A percentile compares a stretch with the other conserved stretches of the same genome.
These are phyloP conservation scores for Cystobasidium onofrii DNA, from an alignment of 768 basidiomycete species.

Conservation along the genomic window DNA sequence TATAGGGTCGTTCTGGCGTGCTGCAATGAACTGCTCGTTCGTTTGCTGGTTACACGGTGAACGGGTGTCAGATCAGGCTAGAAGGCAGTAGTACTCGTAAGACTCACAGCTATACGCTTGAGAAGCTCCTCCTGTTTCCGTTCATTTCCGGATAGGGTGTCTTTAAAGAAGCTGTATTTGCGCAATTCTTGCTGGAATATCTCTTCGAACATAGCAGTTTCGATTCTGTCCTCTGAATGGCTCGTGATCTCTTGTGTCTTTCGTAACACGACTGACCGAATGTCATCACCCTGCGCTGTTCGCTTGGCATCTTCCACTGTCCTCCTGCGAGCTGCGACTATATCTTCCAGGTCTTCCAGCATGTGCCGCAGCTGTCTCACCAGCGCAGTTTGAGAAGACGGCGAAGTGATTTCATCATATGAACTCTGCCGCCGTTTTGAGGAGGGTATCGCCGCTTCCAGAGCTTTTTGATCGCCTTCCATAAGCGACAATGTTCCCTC, in stretches of 20 bases:
- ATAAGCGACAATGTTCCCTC: conserved; percentile 62
- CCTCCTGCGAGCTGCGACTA: conserved; percentile 57
- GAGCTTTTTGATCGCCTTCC: conserved; percentile 58
- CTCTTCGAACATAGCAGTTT: conserved; percentile 80
- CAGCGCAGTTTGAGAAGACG: conserved; percentile 46
- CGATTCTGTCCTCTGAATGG: conserved; percentile 43
- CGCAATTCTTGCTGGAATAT: conserved; percentile 66
- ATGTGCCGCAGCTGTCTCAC: conserved; percentile 65
- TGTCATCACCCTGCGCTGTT: conserved; percentile 62
- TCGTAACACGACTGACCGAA: conserved; percentile 59
- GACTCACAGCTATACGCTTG: conserved; percentile 59
- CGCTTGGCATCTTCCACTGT: conserved; percentile 60
- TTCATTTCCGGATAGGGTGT: conserved; percentile 54
- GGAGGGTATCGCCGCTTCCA: conserved; percentile 64
- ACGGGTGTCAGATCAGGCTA: not conserved
- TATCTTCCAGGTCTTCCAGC: conserved; percentile 70
- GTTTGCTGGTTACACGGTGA: conserved; percentile 49
- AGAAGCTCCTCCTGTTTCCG: conserved; percentile 62
- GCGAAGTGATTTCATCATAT: conserved; percentile 41
- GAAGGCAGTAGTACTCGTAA: not conserved
- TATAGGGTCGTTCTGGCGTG: conserved; percentile 65
- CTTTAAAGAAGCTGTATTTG: conserved; percentile 63
- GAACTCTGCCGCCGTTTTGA: conserved; percentile 33
- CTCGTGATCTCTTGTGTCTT: conserved; percentile 61
- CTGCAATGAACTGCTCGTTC: conserved; percentile 67